phyloP scores from a whole-genome alignment of 352 stramenopile species.

The Pythium grandisporangium region DNA sequence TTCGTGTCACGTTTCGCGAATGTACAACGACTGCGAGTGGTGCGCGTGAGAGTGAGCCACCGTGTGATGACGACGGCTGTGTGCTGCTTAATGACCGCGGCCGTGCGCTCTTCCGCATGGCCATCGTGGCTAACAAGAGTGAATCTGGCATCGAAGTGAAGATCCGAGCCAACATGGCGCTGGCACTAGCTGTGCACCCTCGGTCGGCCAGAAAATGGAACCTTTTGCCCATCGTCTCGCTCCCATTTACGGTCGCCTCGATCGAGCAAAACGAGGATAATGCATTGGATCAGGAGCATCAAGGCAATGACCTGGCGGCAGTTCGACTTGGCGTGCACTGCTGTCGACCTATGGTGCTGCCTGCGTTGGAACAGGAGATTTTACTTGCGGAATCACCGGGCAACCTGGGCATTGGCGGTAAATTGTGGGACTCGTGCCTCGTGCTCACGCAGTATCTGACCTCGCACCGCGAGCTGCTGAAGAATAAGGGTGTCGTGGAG shows the following conservation, averaged over 20 bases:
- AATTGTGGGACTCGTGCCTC: constrained; percentile 77
- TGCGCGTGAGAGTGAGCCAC: too few relatives aligned
- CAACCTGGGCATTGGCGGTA: constrained; percentile 71
- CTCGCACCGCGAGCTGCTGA: constrained; percentile 22
- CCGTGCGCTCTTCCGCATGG: constrained; percentile 39
- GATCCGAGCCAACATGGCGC: constrained; percentile 18
- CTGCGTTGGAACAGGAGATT: constrained; percentile 39
- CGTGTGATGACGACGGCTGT: constrained; percentile 12
- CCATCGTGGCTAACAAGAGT: constrained; percentile 9
- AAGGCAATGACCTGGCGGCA: background rate
- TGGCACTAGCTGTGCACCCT: constrained; percentile 26
- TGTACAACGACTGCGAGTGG: constrained; percentile 6
- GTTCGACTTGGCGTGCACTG: constrained; percentile 50
- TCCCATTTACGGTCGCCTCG: constrained; percentile 25
- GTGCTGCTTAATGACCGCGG: constrained; percentile 51
- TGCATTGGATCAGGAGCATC: constrained; percentile 1
- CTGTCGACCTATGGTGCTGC: constrained; percentile 49
- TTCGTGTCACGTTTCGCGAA: constrained; percentile 18
- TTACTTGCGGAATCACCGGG: constrained; percentile 64
- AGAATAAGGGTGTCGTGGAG: constrained; percentile 46
- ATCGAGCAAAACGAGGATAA: constrained; percentile 8
- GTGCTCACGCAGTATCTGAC: constrained; percentile 60
- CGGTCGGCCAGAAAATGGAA: constrained; percentile 29
- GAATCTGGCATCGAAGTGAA: too few relatives aligned
- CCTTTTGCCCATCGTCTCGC: constrained; percentile 56